Evolutionary conservation across 768 basidiomycete genomes (phyloP).

Genomic region (Udeniomyces megalosporus): DNA sequence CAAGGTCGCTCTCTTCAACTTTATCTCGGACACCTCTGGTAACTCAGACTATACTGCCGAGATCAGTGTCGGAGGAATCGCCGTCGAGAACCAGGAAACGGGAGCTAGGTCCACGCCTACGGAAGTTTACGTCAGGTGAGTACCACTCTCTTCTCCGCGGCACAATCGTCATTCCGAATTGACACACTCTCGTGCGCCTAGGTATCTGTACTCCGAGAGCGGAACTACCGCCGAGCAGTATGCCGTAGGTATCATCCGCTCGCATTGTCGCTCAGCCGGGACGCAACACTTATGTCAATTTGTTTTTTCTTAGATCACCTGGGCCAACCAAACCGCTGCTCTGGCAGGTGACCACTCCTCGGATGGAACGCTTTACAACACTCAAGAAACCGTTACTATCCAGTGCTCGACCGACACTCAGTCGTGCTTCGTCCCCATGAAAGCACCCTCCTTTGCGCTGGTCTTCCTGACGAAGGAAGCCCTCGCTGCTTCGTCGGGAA

Average conservation of each 20-base stretch:
- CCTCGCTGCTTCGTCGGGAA: background rate
- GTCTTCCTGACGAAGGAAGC: constrained; percentile 30
- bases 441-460: constrained; percentile 56
- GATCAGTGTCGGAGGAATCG: constrained; percentile 36
- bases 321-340: constrained; percentile 50
- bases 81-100: constrained; percentile 13
- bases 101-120: constrained; percentile 19
- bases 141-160: too few relatives aligned
- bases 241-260: constrained; percentile 26
- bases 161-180: too few relatives aligned
- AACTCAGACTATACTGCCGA: constrained; percentile 40
- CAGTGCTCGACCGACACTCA: constrained; percentile 41
- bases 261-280: background rate
- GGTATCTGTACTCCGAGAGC: constrained; percentile 33
- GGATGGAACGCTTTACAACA: constrained; percentile 51
- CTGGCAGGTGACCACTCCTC: constrained; percentile 39
- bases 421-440: constrained; percentile 45
- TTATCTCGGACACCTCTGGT: constrained; percentile 44
- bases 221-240: constrained; percentile 40
- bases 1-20: constrained; percentile 58
- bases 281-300: too few relatives aligned
- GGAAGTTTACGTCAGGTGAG: constrained; percentile 31
- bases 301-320: constrained; percentile 38
- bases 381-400: constrained; percentile 42
- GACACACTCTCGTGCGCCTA: background rate